A percentile compares a stretch with the other conserved stretches of the same genome.
These are phyloP conservation scores for Cercophora sp. DNA, from an alignment of 495 filamentous ascomycete genomes.

Conservation along the genomic window DNA sequence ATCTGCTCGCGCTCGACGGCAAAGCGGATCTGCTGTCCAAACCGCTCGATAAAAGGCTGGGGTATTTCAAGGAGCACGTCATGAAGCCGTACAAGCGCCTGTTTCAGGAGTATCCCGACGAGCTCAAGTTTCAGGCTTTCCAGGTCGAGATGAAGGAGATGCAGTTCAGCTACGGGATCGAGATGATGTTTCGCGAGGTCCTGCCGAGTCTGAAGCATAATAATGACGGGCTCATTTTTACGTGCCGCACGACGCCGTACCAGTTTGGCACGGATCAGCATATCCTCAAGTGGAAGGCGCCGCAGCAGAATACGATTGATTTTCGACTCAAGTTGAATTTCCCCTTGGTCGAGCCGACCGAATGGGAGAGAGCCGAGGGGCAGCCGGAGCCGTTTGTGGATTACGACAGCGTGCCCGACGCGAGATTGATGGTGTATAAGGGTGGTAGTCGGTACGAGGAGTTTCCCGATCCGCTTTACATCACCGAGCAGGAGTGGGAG, in stretches of 20 bases:
- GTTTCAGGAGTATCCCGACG: slow-evolving; percentile 63
- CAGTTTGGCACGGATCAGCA: slow-evolving; percentile 83
- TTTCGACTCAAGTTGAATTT: slow-evolving; percentile 78
- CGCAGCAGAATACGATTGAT: slow-evolving; percentile 87
- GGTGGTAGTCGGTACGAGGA: slow-evolving; percentile 51
- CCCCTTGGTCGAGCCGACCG: slow-evolving; percentile 65
- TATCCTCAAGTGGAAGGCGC: slow-evolving; percentile 97
- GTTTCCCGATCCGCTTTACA: slow-evolving; percentile 58
- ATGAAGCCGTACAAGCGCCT: slow-evolving; percentile 74
- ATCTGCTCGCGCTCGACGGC: slow-evolving; percentile 80
- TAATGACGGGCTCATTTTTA: slow-evolving; percentile 96
- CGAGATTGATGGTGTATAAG: slow-evolving; percentile 41
- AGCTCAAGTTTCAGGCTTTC: slow-evolving; percentile 69
- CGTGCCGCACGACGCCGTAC: slow-evolving; percentile 80
- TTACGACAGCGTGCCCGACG: slow-evolving; percentile 52
- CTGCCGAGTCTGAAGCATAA: slow-evolving; percentile 83
- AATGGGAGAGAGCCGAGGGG: slow-evolving; percentile 60
- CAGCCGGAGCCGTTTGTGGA: slow-evolving; percentile 51
- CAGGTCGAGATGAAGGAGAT: slow-evolving; percentile 79
- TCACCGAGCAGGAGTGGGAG: slow-evolving; percentile 81
- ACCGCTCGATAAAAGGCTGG: slow-evolving; percentile 80
- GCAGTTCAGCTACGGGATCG: slow-evolving; percentile 81
- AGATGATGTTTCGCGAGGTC: slow-evolving; percentile 83
- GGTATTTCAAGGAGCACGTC: slow-evolving; percentile 74
- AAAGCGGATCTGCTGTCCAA: slow-evolving; percentile 67